These are phyloP conservation scores for Geosmithia putterillii DNA, from an alignment of 2,329 filamentous ascomycete species.

Conservation along the genomic window DNA sequence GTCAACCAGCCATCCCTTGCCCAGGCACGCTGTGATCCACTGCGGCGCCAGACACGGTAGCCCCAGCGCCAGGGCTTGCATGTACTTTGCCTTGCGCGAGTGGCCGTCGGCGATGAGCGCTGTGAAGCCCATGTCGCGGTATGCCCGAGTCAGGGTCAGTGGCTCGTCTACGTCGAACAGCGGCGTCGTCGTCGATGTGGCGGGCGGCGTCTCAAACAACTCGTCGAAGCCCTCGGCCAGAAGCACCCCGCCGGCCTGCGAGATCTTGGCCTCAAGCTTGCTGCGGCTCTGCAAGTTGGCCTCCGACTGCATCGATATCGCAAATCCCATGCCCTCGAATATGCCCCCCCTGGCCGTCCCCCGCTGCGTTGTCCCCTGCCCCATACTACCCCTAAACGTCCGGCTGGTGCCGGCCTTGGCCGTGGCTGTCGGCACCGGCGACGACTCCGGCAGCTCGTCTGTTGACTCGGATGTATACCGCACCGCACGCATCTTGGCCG, in stretches of 20 bases:
- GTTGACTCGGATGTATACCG: slow-evolving; percentile 29
- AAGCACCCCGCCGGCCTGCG: slow-evolving; percentile 58
- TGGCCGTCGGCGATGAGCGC: slow-evolving; percentile 79
- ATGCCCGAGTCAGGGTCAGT: slow-evolving; percentile 41
- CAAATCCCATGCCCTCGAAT: slow-evolving; percentile 79
- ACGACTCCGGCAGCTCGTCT: slow-evolving; percentile 32
- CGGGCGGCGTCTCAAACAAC: slow-evolving; percentile 44
- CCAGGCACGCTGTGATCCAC: slow-evolving; percentile 67
- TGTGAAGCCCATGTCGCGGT: slow-evolving; percentile 56
- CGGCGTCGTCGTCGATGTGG: slow-evolving; percentile 4
- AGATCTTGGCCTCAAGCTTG: slow-evolving; percentile 48
- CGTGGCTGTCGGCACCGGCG: neutral
- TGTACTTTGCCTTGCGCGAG: slow-evolving; percentile 80
- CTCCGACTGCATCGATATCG: slow-evolving; percentile 56
- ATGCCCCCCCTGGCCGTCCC: slow-evolving; percentile 28
- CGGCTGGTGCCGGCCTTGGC: slow-evolving; percentile 12
- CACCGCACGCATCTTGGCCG: slow-evolving; percentile 1
- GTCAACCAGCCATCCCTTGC: slow-evolving; percentile 47
- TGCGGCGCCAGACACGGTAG: slow-evolving; percentile 73
- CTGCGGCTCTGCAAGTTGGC: slow-evolving; percentile 25
- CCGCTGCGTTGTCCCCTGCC: slow-evolving; percentile 9
- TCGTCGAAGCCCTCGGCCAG: slow-evolving; percentile 68
- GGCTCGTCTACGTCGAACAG: slow-evolving; percentile 11
- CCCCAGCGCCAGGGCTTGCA: slow-evolving; percentile 85
- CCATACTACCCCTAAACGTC: slow-evolving; percentile 13